phyloP scores from a whole-genome alignment of 495 filamentous ascomycete genomes.

The Hypoxylon intermedium region DNA sequence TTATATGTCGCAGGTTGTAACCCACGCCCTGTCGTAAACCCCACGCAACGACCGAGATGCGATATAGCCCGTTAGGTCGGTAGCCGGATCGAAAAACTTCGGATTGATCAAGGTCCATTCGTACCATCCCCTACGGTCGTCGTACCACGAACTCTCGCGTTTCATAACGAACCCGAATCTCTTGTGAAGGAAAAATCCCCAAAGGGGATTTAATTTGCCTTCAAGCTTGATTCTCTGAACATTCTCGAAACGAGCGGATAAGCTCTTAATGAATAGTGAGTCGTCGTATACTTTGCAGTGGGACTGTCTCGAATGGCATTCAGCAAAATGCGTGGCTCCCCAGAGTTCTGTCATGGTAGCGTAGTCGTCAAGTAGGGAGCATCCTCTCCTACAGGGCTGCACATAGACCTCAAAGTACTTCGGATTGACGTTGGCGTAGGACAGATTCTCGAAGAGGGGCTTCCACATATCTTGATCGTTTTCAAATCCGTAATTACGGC shows the following conservation, averaged over 20 bases:
- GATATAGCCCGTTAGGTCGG: neutral
- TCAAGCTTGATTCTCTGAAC: neutral
- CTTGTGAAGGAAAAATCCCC: neutral
- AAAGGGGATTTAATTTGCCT: neutral
- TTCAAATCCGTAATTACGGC: too few relatives aligned
- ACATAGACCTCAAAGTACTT: too few relatives aligned
- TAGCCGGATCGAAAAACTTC: neutral
- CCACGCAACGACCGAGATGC: neutral
- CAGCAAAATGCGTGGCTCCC: too few relatives aligned
- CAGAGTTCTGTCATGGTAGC: too few relatives aligned
- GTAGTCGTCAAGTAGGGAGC: too few relatives aligned
- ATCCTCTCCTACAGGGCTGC: too few relatives aligned
- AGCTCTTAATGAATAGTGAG: neutral
- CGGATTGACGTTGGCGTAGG: too few relatives aligned
- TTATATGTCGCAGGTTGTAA: too few relatives aligned
- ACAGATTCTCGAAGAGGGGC: too few relatives aligned
- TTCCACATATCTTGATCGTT: too few relatives aligned
- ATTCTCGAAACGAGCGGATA: neutral
- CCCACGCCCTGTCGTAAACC: neutral
- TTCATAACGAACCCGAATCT: neutral
- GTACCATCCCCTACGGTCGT: neutral
- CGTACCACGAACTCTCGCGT: neutral
- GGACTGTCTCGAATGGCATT: too few relatives aligned
- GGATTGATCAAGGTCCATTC: neutral
- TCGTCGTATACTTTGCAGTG: too few relatives aligned